Evolutionary conservation across 257 asterid species (phyloP), one percentile per base, ranked within the genome.

Genomic region (Lycium barbarum): DNA sequence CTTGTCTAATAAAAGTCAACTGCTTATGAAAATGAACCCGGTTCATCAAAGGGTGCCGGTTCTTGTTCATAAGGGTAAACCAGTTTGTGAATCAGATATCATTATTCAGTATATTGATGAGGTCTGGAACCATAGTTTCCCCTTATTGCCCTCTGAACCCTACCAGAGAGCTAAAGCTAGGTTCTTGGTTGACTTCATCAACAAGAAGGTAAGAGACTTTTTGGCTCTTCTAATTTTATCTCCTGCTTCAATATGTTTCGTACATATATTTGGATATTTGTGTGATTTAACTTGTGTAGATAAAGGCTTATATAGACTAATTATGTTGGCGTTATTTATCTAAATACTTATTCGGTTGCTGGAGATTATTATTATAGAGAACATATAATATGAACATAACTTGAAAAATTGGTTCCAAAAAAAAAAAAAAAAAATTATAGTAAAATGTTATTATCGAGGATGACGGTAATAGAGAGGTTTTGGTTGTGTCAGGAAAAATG

Each of bases 101-200:
- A 84, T 87, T 15, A 67, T 87, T 72, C 78, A 87, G 57, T 84
- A 87, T 76, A 84, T 81, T 14, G 85, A 87, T 81, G 84, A 87
- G 51, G 35, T 87, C 0, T 87, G 87, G 87, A 61, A 43, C 3
- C 80, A 87, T 14, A 73, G 9, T 10, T 2, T 49, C 11, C 78
- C 87, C 3, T 18, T 87, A 8, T 17, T 81, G 74, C 86, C 87
- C 3, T 53, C n/a, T 81, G 82, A 84, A 12, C 85, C 87, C 1
- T 61, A 84, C 6, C 73, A 79, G 17, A 40, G 81, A 53, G 45
- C 84, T 15, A 70, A 81, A 0, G 85, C 89, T 14, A 81, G 58
- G 68, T 87, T 87, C 68, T 87, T 86, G 89, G 84, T 82, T 81
- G 89, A 87, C 53, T 87, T 51, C n/a, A 66, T 87, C 67, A 83